Conservation (phyloP, 139 green algal species). For the Trebouxia sp. region DNA sequence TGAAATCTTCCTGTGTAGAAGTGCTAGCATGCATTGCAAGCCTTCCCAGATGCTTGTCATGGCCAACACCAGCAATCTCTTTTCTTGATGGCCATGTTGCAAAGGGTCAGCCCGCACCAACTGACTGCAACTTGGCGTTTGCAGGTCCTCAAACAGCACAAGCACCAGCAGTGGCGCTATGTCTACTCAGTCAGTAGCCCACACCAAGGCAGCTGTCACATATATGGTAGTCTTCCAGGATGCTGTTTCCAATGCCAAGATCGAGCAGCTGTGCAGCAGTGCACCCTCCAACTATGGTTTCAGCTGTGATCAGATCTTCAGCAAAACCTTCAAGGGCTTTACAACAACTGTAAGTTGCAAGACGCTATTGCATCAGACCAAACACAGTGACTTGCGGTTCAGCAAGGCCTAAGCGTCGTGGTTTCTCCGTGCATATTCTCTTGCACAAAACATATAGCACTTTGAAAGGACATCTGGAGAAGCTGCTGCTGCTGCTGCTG, state of each 20-base stretch:
- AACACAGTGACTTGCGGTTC: too few species aligned
- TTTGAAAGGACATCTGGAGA: background rate
- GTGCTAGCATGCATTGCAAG: too few species aligned
- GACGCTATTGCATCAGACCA: background rate
- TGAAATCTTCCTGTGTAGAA: too few species aligned
- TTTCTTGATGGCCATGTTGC: background rate
- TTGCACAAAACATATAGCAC: background rate
- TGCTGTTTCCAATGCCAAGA: background rate
- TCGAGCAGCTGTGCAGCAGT: constrained; percentile 27
- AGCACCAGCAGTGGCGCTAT: background rate
- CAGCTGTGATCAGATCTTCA: background rate
- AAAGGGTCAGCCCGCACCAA: background rate
- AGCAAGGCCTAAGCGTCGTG: too few species aligned
- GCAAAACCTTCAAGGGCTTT: constrained; percentile 7
- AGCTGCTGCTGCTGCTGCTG: background rate
- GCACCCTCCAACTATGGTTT: constrained; percentile 23
- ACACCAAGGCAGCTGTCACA: background rate
- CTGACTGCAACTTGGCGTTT: background rate
- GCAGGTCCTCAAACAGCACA: background rate
- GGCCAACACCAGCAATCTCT: too few species aligned
- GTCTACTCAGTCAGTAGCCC: background rate
- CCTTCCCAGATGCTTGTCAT: too few species aligned
- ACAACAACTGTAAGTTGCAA: background rate
- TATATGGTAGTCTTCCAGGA: constrained; percentile 30
- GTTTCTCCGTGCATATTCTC: too few species aligned